Conservation (phyloP, 139 green algal genomes). For the Nannochloris sp. region DNA sequence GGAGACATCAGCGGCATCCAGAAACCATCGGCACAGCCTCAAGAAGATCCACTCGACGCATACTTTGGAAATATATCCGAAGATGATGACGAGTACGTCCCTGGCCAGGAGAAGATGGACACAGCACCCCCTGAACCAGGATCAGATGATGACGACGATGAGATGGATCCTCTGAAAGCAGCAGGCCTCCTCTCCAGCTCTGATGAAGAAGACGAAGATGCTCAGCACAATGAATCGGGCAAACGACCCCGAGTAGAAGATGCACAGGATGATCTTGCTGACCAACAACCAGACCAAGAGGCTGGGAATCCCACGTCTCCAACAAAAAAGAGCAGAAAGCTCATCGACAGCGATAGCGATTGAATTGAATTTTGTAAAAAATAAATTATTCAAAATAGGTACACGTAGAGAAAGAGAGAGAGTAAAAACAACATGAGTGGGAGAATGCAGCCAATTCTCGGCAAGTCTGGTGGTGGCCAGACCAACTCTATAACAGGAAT, state of each 20-base stretch:
- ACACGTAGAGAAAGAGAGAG: too few species aligned
- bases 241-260: neutral
- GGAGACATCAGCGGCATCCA: slow-evolving; percentile 13
- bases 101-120: neutral
- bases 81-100: slow-evolving; percentile 11
- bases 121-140: neutral
- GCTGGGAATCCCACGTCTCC: neutral
- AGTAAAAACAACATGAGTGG: too few species aligned
- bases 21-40: slow-evolving; percentile 27
- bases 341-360: too few species aligned
- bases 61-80: slow-evolving; percentile 15
- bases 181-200: slow-evolving; percentile 2
- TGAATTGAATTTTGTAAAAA: too few species aligned
- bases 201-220: slow-evolving; percentile 3
- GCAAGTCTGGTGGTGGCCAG: too few species aligned
- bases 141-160: neutral
- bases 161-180: neutral
- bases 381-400: too few species aligned
- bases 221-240: neutral
- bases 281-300: neutral
- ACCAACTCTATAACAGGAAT: too few species aligned
- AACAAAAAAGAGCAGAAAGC: neutral
- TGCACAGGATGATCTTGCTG: neutral
- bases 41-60: slow-evolving; percentile 42
- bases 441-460: too few species aligned